phyloP scores from a whole-genome alignment of 495 filamentous ascomycete genomes.

The Aspergillus incahuasiensis region DNA sequence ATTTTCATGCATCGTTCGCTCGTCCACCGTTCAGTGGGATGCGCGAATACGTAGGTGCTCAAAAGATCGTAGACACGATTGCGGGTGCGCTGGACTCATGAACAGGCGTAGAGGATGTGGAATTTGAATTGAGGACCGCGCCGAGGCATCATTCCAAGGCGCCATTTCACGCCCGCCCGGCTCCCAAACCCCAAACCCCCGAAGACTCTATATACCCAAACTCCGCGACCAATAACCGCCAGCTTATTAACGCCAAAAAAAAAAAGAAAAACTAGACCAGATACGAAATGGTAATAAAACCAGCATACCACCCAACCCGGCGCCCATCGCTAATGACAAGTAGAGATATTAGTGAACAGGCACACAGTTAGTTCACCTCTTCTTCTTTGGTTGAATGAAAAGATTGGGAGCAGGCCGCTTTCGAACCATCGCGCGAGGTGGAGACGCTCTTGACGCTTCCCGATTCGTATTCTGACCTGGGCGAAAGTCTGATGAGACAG shows the following conservation, averaged over 20 bases:
- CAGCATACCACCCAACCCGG: not conserved
- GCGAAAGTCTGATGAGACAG: not conserved
- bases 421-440: conserved; percentile 22
- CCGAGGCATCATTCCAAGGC: not conserved
- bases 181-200: not conserved
- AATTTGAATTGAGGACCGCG: not conserved
- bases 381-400: conserved; percentile 40
- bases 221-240: not conserved
- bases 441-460: conserved; percentile 6
- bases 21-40: not conserved
- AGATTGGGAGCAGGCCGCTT: conserved; percentile 33
- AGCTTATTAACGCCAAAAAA: not conserved
- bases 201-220: not conserved
- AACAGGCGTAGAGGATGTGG: not conserved
- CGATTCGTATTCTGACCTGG: not conserved
- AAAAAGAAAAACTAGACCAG: too few species aligned
- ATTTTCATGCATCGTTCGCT: not conserved
- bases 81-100: not conserved
- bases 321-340: not conserved
- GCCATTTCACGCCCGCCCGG: not conserved
- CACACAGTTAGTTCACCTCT: conserved; percentile 16
- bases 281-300: not conserved
- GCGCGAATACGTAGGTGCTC: not conserved
- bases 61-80: not conserved
- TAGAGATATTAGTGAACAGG: not conserved